Evolutionary conservation across 139 green algal species (phyloP).

Genomic region (Chlorella sp.): DNA sequence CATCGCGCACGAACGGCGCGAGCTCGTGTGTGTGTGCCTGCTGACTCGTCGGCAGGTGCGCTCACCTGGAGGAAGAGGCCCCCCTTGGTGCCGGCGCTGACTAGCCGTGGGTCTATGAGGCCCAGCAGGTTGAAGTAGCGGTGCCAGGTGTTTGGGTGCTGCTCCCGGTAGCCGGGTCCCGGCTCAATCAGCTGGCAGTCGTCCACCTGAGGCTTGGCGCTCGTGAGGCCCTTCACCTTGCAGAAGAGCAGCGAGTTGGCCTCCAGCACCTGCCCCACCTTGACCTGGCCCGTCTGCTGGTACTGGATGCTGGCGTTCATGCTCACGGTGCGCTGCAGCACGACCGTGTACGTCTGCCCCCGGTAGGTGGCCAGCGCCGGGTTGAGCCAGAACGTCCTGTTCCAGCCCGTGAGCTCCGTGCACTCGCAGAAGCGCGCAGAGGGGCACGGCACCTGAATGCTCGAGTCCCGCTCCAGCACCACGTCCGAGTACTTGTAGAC

Average conservation of each 20-base stretch:
- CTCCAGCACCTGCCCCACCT: neutral
- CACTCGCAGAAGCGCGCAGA: neutral
- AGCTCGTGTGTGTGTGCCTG: too few species aligned
- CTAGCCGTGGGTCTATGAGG: neutral
- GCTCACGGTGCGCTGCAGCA: too few species aligned
- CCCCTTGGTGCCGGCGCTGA: neutral
- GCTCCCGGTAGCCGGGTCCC: neutral
- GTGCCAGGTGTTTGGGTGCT: neutral
- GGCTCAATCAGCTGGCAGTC: neutral
- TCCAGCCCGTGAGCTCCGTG: neutral
- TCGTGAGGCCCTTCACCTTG: neutral
- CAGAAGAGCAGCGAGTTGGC: neutral
- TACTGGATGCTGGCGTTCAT: too few species aligned
- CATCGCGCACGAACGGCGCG: too few species aligned
- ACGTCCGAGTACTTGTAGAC: too few species aligned
- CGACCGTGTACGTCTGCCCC: too few species aligned
- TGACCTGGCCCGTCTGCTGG: neutral
- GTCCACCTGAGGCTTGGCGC: neutral
- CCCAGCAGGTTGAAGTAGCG: neutral
- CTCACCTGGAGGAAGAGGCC: neutral
- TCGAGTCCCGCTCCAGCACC: too few species aligned
- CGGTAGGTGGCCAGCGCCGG: neutral
- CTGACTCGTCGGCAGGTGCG: too few species aligned
- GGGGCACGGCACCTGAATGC: too few species aligned
- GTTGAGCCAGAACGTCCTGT: neutral